Evolutionary conservation across 1,139 yeast genomes (phyloP), one percentile per base, ranked within the genome.

Genomic region (Saccharomyces hybrid): DNA sequence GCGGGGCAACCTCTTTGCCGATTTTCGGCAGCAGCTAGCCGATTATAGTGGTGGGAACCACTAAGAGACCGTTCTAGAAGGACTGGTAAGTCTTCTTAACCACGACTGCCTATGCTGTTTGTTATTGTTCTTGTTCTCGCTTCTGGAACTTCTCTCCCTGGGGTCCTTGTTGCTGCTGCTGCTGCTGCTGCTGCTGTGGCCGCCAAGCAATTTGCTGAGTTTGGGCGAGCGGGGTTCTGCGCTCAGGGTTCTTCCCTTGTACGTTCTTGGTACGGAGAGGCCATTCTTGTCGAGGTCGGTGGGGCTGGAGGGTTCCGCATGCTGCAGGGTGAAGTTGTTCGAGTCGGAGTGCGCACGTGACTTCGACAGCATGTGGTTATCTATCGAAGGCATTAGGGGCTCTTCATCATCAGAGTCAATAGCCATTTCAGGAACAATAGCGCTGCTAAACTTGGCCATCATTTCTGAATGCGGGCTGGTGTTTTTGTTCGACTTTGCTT

Each of bases 401-500:
- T 38, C 44, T 16, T 38, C 44, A 1, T 38, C 44, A 16, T 38
- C 44, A 2, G 44, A 38, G 25, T 38, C 44, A 38, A 38, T 38
- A 9, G 44, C 44, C 44, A 38, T 38, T 19, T 38, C 44, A 38
- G 44, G 44, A 11, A 38, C 44, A 13, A 13, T 1, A 4, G 8
- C 11, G 44, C 4, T 16, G 11, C 11, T 38, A 38, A 38, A 38
- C 26, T 38, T 38, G 3, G 44, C 44, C 13, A 61, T 32, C 48
- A 61, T 55, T 31, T 55, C 29, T 54, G 56, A 4, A 38, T 38
- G n/a, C 1, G 44, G 25, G 6, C 13, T 38, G 25, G 13, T 5
- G 25, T 19, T 13, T 48, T 56, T 61, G 5, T 55, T 57, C 52
- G 62, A 57, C 51, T 66, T 70, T 53, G 72, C 72, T n/a, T 75